Percentiles rank a stretch among this genome's conserved stretches.
phyloP scores from a whole-genome alignment of 2,329 filamentous ascomycete genomes.

The Aspergillus sp. region DNA sequence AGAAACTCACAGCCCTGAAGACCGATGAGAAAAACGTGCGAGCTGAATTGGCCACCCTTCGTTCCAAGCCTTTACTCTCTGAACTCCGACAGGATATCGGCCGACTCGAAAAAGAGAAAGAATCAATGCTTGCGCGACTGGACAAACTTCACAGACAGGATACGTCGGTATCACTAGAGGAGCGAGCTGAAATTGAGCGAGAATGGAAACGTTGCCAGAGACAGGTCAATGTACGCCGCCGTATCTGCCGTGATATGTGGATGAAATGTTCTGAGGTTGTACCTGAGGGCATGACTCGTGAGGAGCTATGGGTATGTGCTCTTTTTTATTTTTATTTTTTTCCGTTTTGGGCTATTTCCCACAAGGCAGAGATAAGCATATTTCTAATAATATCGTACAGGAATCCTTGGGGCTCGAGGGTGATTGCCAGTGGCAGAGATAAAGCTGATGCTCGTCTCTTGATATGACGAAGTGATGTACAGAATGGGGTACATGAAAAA shows the following conservation, averaged over 20 bases:
- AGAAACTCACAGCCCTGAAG: slow-evolving; percentile 40
- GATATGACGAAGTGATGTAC: background rate
- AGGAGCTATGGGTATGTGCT: slow-evolving; percentile 44
- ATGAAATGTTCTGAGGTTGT: slow-evolving; percentile 41
- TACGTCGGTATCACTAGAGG: slow-evolving; percentile 37
- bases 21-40: slow-evolving; percentile 45
- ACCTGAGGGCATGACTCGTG: slow-evolving; percentile 40
- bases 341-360: background rate
- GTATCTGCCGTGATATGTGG: slow-evolving; percentile 49
- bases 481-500: background rate
- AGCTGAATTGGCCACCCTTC: slow-evolving; percentile 40
- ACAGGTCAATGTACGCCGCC: slow-evolving; percentile 37
- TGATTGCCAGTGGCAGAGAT: slow-evolving; percentile 14
- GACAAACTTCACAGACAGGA: slow-evolving; percentile 36
- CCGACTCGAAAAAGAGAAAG: slow-evolving; percentile 41
- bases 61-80: slow-evolving; percentile 44
- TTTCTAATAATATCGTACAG: slow-evolving; percentile 9
- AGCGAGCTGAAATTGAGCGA: slow-evolving; percentile 41
- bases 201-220: slow-evolving; percentile 42
- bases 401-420: slow-evolving; percentile 35
- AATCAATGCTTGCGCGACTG: slow-evolving; percentile 36
- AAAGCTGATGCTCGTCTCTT: background rate
- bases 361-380: no score
- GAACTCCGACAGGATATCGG: slow-evolving; percentile 43
- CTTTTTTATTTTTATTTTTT: background rate